A percentile compares a stretch with the other conserved stretches of the same genome.
Conservation (phyloP, 2,329 filamentous ascomycete species). For the Arthrobotrys sinensis region DNA sequence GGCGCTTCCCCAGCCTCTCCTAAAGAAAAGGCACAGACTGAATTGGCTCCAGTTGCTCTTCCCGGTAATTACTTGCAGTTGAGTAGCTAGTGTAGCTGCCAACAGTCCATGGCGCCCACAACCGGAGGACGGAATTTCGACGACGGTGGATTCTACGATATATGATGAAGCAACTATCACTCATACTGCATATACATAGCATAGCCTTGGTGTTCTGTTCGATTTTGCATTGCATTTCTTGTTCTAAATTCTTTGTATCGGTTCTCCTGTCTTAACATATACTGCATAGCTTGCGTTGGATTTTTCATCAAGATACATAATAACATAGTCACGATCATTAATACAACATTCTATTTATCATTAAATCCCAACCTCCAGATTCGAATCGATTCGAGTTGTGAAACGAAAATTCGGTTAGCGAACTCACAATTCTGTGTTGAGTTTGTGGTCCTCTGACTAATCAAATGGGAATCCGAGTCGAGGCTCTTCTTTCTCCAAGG, state of each 20-base stretch:
- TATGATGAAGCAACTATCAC: neutral
- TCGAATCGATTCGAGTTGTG: no score
- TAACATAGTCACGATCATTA: neutral
- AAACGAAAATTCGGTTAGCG: neutral
- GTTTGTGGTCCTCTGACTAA: neutral
- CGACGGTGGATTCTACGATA: neutral
- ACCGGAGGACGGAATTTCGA: neutral
- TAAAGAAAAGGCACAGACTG: neutral
- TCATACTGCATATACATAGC: neutral
- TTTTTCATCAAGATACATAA: neutral
- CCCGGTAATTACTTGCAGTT: neutral
- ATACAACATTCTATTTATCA: neutral
- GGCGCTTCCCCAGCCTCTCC: neutral
- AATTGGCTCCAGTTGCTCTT: constrained; percentile 2
- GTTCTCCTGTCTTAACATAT: neutral
- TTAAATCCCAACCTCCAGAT: neutral
- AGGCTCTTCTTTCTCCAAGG: neutral
- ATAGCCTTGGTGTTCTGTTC: constrained; percentile 9
- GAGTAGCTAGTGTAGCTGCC: neutral
- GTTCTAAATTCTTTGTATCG: neutral
- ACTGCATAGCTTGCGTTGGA: neutral
- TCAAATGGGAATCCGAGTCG: neutral
- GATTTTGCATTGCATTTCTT: neutral
- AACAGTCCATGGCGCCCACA: neutral
- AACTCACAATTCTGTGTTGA: neutral